Evolutionary conservation across 176 grass and related monocot genomes (phyloP), one percentile per base, ranked within the genome.

Genomic region (Miscanthus lutarioriparius): DNA sequence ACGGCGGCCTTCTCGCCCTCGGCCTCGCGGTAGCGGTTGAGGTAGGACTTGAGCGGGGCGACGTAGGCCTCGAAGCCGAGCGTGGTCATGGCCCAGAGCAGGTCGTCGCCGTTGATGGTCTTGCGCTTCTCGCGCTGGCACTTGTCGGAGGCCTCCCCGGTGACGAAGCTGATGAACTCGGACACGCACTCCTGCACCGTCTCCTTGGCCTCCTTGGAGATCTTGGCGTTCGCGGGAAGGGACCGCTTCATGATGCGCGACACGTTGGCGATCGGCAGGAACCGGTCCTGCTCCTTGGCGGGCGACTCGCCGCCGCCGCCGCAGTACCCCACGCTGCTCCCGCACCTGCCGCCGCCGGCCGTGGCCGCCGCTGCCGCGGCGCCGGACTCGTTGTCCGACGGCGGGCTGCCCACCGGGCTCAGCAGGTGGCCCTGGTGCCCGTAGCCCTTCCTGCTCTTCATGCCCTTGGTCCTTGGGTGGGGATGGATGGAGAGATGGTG

Each of bases 121-220:
- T 97, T 97, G 75, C 88, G 83, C 92, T 97, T 97, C 95, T 97
- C 95, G 12, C 90, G 86, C 90, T 97, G 95, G 87, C 95, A 97
- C 88, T 97, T 97, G 74, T 97, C 95, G 69, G 95, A 97, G 84
- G 95, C 95, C 86, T 97, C 95, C 1, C 95, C 95, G 13, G 95
- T 97, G 64, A 97, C 90, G 77, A 97, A 97, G 88, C 88, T 91
- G 88, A 97, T 97, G 83, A 97, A 97, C 88, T 94, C 95, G 9
- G 95, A 97, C 30, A 97, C 95, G 86, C 95, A 97, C 90, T 97
- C 95, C 90, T 97, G 92, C 83, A 97, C 92, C 61, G 95, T 97
- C 86, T 97, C 95, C 83, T 94, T 97, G 6, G 90, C 88, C 47
- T 97, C 95, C 86, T 97, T 97, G 63, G 88, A 91, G 86, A 97